phyloP scores from a whole-genome alignment of 768 basidiomycete genomes.

The Trametes gibbosa region DNA sequence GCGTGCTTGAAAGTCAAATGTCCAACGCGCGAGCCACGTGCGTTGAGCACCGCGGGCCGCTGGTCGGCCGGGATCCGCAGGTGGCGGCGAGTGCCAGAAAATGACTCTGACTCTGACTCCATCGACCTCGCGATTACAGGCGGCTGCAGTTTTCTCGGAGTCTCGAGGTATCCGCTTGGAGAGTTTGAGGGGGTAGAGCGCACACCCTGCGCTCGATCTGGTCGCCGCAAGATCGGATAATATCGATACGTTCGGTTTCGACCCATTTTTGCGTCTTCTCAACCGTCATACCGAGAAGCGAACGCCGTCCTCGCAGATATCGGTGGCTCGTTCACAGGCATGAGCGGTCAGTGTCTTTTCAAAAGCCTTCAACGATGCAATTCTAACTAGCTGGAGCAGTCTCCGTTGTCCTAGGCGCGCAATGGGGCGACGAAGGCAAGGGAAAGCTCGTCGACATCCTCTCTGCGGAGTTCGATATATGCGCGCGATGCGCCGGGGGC shows the following conservation, averaged over 20 bases:
- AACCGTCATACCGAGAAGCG: background rate
- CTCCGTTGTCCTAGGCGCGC: conserved; percentile 80
- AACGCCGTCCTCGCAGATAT: too few relatives aligned
- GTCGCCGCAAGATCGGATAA: conserved; percentile 1
- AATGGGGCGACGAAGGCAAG: conserved; percentile 94
- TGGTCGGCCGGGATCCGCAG: background rate
- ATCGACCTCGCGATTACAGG: background rate
- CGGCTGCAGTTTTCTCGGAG: too few relatives aligned
- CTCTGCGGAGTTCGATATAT: conserved; percentile 84
- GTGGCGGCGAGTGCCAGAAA: conserved; percentile 2
- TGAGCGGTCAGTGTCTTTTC: conserved; percentile 1
- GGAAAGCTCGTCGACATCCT: conserved; percentile 98
- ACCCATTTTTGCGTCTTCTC: background rate
- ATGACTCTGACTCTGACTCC: conserved; percentile 14
- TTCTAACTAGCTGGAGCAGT: conserved; percentile 29
- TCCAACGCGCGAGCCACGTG: too few relatives aligned
- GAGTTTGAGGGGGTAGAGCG: background rate
- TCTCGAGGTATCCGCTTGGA: background rate
- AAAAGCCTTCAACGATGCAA: too few relatives aligned
- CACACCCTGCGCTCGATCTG: background rate
- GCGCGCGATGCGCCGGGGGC: conserved; percentile 95
- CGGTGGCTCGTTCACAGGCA: background rate
- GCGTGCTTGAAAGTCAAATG: too few relatives aligned
- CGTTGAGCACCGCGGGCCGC: too few relatives aligned
- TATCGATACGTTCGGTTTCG: background rate